phyloP scores from a whole-genome alignment of 306 rosid genomes.

The Hippophae tibetana region DNA sequence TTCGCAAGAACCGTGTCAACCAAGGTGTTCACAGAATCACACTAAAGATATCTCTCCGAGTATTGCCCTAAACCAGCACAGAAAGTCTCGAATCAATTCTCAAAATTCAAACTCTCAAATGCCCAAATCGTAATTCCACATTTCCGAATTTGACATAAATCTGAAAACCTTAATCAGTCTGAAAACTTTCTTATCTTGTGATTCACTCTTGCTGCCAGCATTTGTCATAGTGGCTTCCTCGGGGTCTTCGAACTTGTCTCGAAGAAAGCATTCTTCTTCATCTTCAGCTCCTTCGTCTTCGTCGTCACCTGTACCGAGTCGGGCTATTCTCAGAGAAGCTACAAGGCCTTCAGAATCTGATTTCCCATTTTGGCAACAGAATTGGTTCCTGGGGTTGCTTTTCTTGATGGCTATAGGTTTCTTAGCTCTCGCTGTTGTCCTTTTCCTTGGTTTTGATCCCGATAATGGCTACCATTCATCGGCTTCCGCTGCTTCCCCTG shows the following conservation, averaged over 20 bases:
- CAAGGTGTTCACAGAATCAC: too few relatives aligned
- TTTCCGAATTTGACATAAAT: neutral
- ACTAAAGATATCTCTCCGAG: too few relatives aligned
- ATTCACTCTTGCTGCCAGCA: slow-evolving; percentile 2
- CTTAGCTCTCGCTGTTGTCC: slow-evolving; percentile 64
- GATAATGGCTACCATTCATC: slow-evolving; percentile 40
- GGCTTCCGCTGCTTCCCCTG: slow-evolving; percentile 54
- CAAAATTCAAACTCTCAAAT: neutral
- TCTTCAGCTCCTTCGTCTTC: slow-evolving; percentile 16
- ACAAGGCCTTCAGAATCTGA: slow-evolving; percentile 42
- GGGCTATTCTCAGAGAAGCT: slow-evolving; percentile 54
- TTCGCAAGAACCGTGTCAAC: too few relatives aligned
- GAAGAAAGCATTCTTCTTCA: slow-evolving; percentile 69
- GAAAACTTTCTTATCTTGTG: slow-evolving; percentile 4
- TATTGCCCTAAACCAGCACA: too few relatives aligned
- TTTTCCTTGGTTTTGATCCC: slow-evolving; percentile 55
- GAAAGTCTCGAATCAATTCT: neutral
- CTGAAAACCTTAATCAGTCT: neutral
- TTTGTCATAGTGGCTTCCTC: slow-evolving; percentile 91
- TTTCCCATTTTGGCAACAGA: slow-evolving; percentile 79
- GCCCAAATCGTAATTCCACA: neutral
- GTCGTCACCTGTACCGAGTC: slow-evolving; percentile 33
- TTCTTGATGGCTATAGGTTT: slow-evolving; percentile 78
- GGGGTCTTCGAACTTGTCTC: slow-evolving; percentile 56
- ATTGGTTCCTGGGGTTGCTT: slow-evolving; percentile 78